These are phyloP conservation scores for Alnus glutinosa DNA, from an alignment of 306 rosid genomes.

Conservation along the genomic window DNA sequence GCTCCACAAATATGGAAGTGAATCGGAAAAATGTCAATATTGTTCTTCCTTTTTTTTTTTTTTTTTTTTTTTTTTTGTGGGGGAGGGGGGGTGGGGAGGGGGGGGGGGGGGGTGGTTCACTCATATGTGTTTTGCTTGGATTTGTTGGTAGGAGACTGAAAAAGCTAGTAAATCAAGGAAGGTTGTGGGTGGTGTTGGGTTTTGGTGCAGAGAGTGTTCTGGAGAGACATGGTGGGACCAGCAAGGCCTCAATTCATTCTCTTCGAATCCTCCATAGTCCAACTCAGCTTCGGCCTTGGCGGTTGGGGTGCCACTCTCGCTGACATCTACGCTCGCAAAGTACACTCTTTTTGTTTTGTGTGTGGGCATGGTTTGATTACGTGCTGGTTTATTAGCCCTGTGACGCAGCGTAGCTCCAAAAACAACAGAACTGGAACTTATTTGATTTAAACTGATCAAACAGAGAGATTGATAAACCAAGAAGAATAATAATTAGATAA, in stretches of 20 bases:
- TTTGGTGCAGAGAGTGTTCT: background rate
- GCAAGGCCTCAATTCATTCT: conserved; percentile 78
- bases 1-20: background rate
- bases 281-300: conserved; percentile 69
- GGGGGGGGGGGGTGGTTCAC: no score
- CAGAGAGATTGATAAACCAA: no score
- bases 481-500: no score
- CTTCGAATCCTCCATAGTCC: conserved; percentile 93
- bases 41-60: no score
- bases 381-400: background rate
- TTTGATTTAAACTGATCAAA: no score
- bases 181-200: background rate
- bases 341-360: conserved; percentile 8
- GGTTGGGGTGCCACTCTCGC: conserved; percentile 93
- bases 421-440: no score
- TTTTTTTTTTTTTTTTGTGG: no score
- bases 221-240: conserved; percentile 68
- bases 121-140: no score
- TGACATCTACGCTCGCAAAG: conserved; percentile 86
- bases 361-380: background rate
- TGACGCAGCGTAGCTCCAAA: no score
- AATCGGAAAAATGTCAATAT: conserved; percentile 3
- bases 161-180: background rate
- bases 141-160: no score
- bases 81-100: no score